These are phyloP conservation scores for Artomyces pyxidatus DNA, from an alignment of 768 basidiomycete species.

Conservation along the genomic window DNA sequence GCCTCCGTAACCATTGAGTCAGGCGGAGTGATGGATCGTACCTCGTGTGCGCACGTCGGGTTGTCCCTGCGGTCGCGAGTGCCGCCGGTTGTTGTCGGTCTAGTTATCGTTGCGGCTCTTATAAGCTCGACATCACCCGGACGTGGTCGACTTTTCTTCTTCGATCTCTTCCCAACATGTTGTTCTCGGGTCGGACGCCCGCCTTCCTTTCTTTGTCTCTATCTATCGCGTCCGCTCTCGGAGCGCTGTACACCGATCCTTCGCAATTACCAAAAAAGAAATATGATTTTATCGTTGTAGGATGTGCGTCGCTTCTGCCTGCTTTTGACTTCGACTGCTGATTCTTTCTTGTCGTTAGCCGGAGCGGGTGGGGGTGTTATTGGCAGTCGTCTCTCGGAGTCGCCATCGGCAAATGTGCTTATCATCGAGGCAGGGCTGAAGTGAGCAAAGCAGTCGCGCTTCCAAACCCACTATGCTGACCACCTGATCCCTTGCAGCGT, in stretches of 20 bases:
- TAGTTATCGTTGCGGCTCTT: no score
- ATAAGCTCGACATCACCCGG: no score
- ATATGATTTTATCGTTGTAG: constrained; percentile 5
- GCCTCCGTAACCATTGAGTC: no score
- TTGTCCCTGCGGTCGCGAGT: no score
- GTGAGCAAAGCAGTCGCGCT: neutral
- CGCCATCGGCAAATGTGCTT: neutral
- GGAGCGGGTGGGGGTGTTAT: constrained; percentile 1
- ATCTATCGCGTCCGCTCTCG: neutral
- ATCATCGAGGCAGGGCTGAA: constrained; percentile 3
- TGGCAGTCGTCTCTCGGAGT: constrained; percentile 1
- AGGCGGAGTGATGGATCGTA: no score
- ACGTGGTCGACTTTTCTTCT: no score
- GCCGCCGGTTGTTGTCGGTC: no score
- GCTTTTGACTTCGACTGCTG: neutral
- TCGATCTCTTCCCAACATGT: neutral
- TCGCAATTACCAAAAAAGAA: constrained; percentile 1
- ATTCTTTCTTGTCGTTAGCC: neutral
- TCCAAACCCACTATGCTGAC: neutral
- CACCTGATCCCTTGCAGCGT: neutral
- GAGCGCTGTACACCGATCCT: constrained; percentile 2
- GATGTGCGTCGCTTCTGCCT: neutral
- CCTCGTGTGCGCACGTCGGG: no score
- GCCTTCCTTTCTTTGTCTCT: neutral
- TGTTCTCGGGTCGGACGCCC: neutral